phyloP scores from a whole-genome alignment of 2,329 filamentous ascomycete species.

The Ophiosphaerella narmari region DNA sequence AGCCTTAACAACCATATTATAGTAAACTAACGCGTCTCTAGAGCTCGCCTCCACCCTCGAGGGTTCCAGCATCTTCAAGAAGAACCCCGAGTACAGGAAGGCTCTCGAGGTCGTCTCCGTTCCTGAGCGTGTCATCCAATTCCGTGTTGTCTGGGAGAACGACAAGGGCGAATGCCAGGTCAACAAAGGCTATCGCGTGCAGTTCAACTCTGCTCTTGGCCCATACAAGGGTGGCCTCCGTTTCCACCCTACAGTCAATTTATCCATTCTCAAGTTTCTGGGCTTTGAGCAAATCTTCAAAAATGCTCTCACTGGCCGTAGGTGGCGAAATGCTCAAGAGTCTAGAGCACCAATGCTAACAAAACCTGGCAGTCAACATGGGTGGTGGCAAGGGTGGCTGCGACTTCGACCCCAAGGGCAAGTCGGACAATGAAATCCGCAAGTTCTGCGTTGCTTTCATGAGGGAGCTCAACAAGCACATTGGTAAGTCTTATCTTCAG shows the following conservation, averaged over 20 bases:
- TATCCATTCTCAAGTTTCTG: conserved; percentile 86
- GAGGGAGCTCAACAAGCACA: conserved; percentile 93
- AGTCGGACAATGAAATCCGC: conserved; percentile 95
- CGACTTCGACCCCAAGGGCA: conserved; percentile 99
- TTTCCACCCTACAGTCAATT: conserved; percentile 87
- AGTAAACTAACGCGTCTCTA: conserved; percentile 45
- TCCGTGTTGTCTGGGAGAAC: conserved; percentile 96
- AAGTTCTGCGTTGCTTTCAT: conserved; percentile 97
- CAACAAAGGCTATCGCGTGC: conserved; percentile 94
- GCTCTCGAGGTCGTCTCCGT: conserved; percentile 86
- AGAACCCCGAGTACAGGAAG: conserved; percentile 92
- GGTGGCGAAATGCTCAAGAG: conserved; percentile 42
- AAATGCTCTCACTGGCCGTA: conserved; percentile 94
- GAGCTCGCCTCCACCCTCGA: conserved; percentile 95
- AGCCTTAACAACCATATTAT: background rate
- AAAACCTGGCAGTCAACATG: conserved; percentile 71
- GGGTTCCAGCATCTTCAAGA: conserved; percentile 87
- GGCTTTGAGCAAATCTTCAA: conserved; percentile 99
- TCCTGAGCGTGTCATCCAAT: conserved; percentile 95
- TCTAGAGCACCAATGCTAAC: conserved; percentile 9
- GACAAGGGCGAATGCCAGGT: conserved; percentile 87
- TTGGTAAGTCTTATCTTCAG: conserved; percentile 49
- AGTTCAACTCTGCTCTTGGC: conserved; percentile 97
- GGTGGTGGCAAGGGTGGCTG: conserved; percentile 97
- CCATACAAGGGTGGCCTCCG: conserved; percentile 98